Evolutionary conservation across 495 filamentous ascomycete genomes (phyloP), one percentile per base, ranked within the genome.

Genomic region (Alectoria sarmentosa): DNA sequence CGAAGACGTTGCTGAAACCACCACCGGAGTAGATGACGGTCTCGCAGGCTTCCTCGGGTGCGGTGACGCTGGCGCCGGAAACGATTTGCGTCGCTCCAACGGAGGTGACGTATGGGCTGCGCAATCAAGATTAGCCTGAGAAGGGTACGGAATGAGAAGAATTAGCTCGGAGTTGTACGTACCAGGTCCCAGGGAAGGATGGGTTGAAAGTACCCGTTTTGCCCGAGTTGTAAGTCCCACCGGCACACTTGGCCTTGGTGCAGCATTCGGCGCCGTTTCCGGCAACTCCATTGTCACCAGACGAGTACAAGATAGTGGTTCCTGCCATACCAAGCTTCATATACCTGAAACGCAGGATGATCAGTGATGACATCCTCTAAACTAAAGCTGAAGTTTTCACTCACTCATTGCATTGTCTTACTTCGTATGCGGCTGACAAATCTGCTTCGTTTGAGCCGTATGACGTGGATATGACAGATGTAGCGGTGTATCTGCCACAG

Each of bases 1-100:
- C 69, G 74, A 86, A 91, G 70, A 88, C 76, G 69, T 90, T 89
- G 66, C 81, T 85, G 74, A 90, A 90, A 13, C 86, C 87, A 39
- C 87, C 86, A 32, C 86, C 86, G 11, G 81, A 84, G 26, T 74
- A 73, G 73, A 83, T 79, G 61, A 81, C 69, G 37, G 72, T 66
- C 59, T 77, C 69, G 70, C 80, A 68, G 64, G 75, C 73, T 65
- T 81, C 73, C 66, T 81, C 73, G 55, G 76, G 71, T 30, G 70
- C 70, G 26, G 69, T 72, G 44, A 77, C 69, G n/a, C 63, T 67
- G 44, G 76, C 78, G 9, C 72, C 73, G 10, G 67, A 38, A 0
- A 76, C 73, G 9, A 85, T 71, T 30, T 77, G 70, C 19, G 82
- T 83, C 9, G 75, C 79, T 19, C 82, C 82, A 4, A 81, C 79